Evolutionary conservation across 2,329 filamentous ascomycete species (phyloP).

Genomic region (Calcarisporium arbuscula): DNA sequence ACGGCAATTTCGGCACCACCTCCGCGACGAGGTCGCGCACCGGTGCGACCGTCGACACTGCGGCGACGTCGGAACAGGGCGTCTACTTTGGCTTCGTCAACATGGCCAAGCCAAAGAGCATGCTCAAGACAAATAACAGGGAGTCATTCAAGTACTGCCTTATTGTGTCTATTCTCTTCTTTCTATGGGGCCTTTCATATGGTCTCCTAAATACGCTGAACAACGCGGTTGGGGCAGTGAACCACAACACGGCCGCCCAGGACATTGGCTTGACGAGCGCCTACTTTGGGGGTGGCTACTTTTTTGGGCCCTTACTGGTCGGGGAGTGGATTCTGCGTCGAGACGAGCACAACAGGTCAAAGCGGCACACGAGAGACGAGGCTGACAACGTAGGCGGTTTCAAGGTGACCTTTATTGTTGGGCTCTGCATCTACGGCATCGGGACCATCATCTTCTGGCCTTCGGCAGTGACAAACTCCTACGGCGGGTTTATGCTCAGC

Average conservation of each 20-base stretch:
- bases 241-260: conserved; percentile 54
- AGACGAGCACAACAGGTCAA: conserved; percentile 53
- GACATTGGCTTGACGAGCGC: conserved; percentile 61
- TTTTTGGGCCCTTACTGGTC: conserved; percentile 62
- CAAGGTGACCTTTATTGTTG: conserved; percentile 73
- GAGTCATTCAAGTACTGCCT: conserved; percentile 68
- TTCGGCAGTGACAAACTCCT: conserved; percentile 66
- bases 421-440: conserved; percentile 66
- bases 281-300: conserved; percentile 66
- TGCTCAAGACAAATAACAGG: conserved; percentile 55
- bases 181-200: conserved; percentile 88
- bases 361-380: conserved; percentile 28
- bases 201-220: conserved; percentile 81
- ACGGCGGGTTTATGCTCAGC: conserved; percentile 69
- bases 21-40: conserved; percentile 15
- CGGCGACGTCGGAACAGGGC: conserved; percentile 33
- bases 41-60: conserved; percentile 28
- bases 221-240: conserved; percentile 57
- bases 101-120: conserved; percentile 61
- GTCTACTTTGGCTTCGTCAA: conserved; percentile 75
- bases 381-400: conserved; percentile 56
- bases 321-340: conserved; percentile 65
- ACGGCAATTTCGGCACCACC: conserved; percentile 1
- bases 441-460: conserved; percentile 87
- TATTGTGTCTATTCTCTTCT: conserved; percentile 74